Percentiles rank a stretch among this genome's conserved stretches.
These are phyloP conservation scores for Helicocarpus griseus DNA, from an alignment of 2,329 filamentous ascomycete genomes.

Conservation along the genomic window DNA sequence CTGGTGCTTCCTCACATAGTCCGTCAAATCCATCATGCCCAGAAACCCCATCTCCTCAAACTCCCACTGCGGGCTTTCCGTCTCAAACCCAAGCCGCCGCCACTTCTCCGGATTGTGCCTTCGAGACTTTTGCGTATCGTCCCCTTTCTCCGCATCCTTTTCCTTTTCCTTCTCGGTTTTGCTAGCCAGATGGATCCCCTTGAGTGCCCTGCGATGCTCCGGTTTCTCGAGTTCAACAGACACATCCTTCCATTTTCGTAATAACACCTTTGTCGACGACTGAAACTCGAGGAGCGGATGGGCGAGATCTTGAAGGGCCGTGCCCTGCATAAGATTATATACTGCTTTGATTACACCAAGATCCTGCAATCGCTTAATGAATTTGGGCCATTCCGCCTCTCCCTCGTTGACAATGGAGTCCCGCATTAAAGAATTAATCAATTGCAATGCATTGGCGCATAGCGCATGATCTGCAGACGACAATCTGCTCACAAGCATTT, in stretches of 20 bases:
- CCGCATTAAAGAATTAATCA: constrained; percentile 90
- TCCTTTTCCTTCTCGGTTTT: constrained; percentile 52
- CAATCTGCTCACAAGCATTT: constrained; percentile 82
- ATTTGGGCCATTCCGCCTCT: constrained; percentile 83
- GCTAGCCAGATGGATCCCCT: constrained; percentile 75
- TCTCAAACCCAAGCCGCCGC: constrained; percentile 83
- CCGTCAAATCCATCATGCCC: constrained; percentile 94
- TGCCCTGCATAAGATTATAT: constrained; percentile 88
- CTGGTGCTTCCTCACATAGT: constrained; percentile 86
- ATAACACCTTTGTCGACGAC: constrained; percentile 73
- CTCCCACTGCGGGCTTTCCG: constrained; percentile 75
- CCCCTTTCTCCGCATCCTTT: constrained; percentile 26
- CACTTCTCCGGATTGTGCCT: constrained; percentile 85
- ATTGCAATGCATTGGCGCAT: constrained; percentile 87
- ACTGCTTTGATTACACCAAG: constrained; percentile 86
- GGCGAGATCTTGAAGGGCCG: constrained; percentile 78
- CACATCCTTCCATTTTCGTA: constrained; percentile 82
- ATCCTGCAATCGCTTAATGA: constrained; percentile 89
- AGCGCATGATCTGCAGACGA: constrained; percentile 91
- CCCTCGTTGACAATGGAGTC: constrained; percentile 74
- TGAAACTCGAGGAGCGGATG: constrained; percentile 91
- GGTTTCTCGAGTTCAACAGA: constrained; percentile 74
- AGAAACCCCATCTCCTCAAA: constrained; percentile 81
- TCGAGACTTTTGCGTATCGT: constrained; percentile 49
- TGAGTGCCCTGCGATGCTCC: constrained; percentile 79